phyloP scores from a whole-genome alignment of 441 rosid genomes.

The Pelargonium citronellum region DNA sequence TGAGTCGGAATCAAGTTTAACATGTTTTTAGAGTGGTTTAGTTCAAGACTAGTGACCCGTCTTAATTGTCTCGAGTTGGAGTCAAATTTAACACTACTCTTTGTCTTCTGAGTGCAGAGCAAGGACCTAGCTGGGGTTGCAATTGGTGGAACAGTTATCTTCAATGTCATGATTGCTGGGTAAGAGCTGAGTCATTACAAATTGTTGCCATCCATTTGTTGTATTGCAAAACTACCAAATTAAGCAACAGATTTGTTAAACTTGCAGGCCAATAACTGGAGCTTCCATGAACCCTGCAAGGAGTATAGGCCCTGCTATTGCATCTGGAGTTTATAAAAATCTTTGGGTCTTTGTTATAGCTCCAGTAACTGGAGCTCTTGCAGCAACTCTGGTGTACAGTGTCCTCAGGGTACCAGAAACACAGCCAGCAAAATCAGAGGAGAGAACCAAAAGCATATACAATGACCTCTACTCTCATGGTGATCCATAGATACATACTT shows the following conservation, averaged over 20 bases:
- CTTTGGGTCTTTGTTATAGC: conserved; percentile 43
- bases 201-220: neutral
- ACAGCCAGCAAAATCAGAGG: conserved; percentile 21
- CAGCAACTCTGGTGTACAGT: conserved; percentile 29
- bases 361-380: conserved; percentile 45
- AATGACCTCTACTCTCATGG: conserved; percentile 24
- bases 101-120: too few relatives aligned
- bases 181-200: conserved; percentile 8
- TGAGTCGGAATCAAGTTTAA: too few relatives aligned
- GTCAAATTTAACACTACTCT: too few relatives aligned
- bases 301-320: conserved; percentile 53
- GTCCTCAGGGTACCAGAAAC: conserved; percentile 27
- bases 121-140: conserved; percentile 35
- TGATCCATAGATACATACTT: conserved; percentile 27
- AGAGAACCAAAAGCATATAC: conserved; percentile 20
- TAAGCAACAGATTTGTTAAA: too few relatives aligned
- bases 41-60: too few relatives aligned
- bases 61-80: too few relatives aligned
- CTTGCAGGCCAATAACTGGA: conserved; percentile 58
- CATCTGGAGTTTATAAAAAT: conserved; percentile 36
- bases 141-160: conserved; percentile 32
- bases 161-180: conserved; percentile 43
- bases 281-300: conserved; percentile 66
- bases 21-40: too few relatives aligned
- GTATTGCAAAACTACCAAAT: too few relatives aligned